A percentile compares a stretch with the other conserved stretches of the same genome.
phyloP scores from a whole-genome alignment of 2,329 filamentous ascomycete genomes.

The Ceratocystis lukuohia region DNA sequence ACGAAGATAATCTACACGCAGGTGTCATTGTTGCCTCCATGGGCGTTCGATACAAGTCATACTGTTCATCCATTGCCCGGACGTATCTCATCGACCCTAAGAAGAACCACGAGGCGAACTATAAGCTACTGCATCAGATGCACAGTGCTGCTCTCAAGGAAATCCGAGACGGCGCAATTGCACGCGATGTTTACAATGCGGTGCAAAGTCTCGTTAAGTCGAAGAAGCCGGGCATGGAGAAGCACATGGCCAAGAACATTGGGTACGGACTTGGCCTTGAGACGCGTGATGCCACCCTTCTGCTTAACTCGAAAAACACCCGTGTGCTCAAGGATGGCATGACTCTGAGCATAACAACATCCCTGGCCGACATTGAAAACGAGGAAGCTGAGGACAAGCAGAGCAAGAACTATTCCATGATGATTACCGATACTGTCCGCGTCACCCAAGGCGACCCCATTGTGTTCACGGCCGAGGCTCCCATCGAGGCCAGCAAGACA shows the following conservation, averaged over 20 bases:
- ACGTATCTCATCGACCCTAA: conserved; percentile 96
- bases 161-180: conserved; percentile 69
- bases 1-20: conserved; percentile 70
- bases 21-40: conserved; percentile 89
- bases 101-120: conserved; percentile 87
- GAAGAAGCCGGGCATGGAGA: conserved; percentile 90
- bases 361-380: conserved; percentile 81
- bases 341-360: conserved; percentile 84
- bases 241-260: conserved; percentile 85
- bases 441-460: conserved; percentile 66
- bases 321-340: conserved; percentile 85
- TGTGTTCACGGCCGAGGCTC: conserved; percentile 86
- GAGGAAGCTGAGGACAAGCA: conserved; percentile 77
- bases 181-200: conserved; percentile 86
- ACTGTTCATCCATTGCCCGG: conserved; percentile 80
- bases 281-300: conserved; percentile 66
- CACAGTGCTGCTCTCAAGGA: conserved; percentile 87
- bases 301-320: conserved; percentile 76
- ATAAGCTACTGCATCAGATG: conserved; percentile 72
- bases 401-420: conserved; percentile 75
- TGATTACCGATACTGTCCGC: conserved; percentile 86
- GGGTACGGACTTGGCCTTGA: conserved; percentile 90
- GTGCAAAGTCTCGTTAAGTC: conserved; percentile 65
- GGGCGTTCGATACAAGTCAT: conserved; percentile 89
- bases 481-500: conserved; percentile 80